Evolutionary conservation across 345 rosid species (phyloP).

Genomic region (Salix caprea): DNA sequence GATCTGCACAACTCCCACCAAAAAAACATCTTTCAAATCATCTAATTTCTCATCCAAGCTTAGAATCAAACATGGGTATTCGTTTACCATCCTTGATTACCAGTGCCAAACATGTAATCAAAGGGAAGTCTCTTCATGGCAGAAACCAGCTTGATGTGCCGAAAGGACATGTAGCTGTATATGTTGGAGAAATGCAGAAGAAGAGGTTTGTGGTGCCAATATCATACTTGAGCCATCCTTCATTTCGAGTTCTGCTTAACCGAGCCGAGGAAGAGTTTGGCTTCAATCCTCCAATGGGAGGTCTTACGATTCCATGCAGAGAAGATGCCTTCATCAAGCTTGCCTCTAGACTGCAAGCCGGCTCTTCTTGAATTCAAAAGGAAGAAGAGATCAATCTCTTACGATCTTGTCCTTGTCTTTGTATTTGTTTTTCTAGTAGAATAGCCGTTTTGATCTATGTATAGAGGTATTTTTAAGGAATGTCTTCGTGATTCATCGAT

Average conservation of each 20-base stretch:
- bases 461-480: no score
- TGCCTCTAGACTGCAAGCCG: slow-evolving; percentile 21
- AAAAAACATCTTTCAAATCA: not conserved
- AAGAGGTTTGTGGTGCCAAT: slow-evolving; percentile 38
- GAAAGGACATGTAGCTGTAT: slow-evolving; percentile 39
- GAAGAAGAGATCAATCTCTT: not conserved
- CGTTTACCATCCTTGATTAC: slow-evolving; percentile 24
- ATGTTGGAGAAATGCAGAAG: slow-evolving; percentile 38
- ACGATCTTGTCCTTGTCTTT: not conserved
- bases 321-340: slow-evolving; percentile 38
- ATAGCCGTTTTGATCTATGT: not conserved
- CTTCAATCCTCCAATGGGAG: slow-evolving; percentile 43
- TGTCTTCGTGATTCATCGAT: not conserved
- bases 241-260: slow-evolving; percentile 35
- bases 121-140: not conserved
- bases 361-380: slow-evolving; percentile 1
- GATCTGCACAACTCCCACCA: not conserved
- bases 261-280: slow-evolving; percentile 40
- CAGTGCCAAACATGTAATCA: slow-evolving; percentile 27
- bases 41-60: not conserved
- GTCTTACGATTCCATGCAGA: slow-evolving; percentile 44
- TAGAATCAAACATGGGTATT: slow-evolving; percentile 22
- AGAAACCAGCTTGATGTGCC: slow-evolving; percentile 30
- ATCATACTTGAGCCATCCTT: slow-evolving; percentile 42
- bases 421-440: not conserved